phyloP scores from a whole-genome alignment of 768 basidiomycete species.

The Tulasnella sp. region DNA sequence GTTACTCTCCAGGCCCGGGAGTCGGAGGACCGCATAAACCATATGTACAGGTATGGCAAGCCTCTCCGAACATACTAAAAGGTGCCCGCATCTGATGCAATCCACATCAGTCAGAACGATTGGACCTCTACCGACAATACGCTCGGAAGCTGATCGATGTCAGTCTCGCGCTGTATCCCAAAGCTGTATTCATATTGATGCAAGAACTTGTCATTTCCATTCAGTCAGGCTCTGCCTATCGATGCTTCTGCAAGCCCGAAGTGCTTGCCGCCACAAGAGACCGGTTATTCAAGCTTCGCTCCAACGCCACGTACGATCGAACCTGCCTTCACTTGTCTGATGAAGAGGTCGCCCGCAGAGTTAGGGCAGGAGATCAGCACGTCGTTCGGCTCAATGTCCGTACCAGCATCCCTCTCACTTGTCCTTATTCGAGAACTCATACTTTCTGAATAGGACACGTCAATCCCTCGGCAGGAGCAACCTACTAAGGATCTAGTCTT shows the following conservation, averaged over 20 bases:
- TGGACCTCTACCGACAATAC: constrained; percentile 72
- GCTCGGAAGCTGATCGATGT: constrained; percentile 69
- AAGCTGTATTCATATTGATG: not conserved
- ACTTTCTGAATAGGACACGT: constrained; percentile 2
- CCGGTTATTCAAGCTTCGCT: constrained; percentile 58
- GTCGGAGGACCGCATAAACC: constrained; percentile 63
- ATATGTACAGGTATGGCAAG: constrained; percentile 63
- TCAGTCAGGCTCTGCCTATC: constrained; percentile 81
- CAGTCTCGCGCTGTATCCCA: constrained; percentile 17
- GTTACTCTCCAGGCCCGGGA: constrained; percentile 51
- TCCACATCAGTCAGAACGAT: constrained; percentile 64
- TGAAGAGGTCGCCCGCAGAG: constrained; percentile 68
- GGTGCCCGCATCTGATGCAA: too few relatives aligned
- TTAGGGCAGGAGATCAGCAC: constrained; percentile 63
- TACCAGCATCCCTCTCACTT: not conserved
- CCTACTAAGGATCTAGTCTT: constrained; percentile 55
- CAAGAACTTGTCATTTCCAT: constrained; percentile 7
- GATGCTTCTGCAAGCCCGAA: constrained; percentile 83
- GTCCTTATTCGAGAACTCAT: not conserved
- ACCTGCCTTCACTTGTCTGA: constrained; percentile 75
- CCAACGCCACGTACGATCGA: constrained; percentile 76
- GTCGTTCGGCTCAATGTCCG: constrained; percentile 82
- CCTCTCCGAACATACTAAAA: too few relatives aligned
- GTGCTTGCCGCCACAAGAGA: constrained; percentile 57
- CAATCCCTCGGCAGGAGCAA: not conserved